Base-by-base conservation (phyloP, 768 basidiomycete genomes). In the Filobasidium floriforme region DNA sequence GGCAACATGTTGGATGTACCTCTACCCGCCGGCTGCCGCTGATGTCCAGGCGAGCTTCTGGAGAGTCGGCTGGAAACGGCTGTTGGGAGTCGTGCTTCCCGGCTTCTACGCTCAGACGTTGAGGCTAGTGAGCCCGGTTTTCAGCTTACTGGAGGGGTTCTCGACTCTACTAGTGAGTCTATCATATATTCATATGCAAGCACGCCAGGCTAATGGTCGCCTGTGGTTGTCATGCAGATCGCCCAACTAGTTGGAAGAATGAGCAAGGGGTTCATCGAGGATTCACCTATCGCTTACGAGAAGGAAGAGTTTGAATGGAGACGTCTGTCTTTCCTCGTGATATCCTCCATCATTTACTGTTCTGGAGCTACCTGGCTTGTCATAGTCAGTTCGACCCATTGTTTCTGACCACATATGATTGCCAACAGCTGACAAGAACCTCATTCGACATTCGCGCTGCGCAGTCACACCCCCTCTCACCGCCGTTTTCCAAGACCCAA, bases 401-500 rank as follows among this genome's bases (percentile, higher is more conserved):
- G 9, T 9, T 37, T 37, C 32, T 9, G 32, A 37, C 41, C 18
- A 14, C 28, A 24, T 49, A 1, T n/a, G 24, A 63, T 11, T 22
- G 40, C 9, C 11, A 4, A 44, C 3, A 37, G 32, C 32, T 37
- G 32, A 37, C 32, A 4, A 37, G n/a, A 41, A 1, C 40, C 18
- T 60, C 26, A 63, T 19, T 4, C n/a, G 44, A 63, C n/a, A n/a
- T 63, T 52, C 7, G 9, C 3, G 11, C 40, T 60, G 1, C 5
- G 15, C 60, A 68, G 67, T 57, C 67, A 61, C 62, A 68, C 41
- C 67, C 67, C 9, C 60, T 68, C 2, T 93, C 92, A 78, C 87
- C 91, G 28, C 83, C 87, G 1, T 88, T 88, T 7, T 88, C 90
- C 6, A 84, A 87, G 10, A 89, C 90, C 0, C 89, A 92, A 10